Evolutionary conservation across 805 yeast species (phyloP), one percentile per base, ranked within the genome.

Genomic region (Scheffersomyces spartinae): DNA sequence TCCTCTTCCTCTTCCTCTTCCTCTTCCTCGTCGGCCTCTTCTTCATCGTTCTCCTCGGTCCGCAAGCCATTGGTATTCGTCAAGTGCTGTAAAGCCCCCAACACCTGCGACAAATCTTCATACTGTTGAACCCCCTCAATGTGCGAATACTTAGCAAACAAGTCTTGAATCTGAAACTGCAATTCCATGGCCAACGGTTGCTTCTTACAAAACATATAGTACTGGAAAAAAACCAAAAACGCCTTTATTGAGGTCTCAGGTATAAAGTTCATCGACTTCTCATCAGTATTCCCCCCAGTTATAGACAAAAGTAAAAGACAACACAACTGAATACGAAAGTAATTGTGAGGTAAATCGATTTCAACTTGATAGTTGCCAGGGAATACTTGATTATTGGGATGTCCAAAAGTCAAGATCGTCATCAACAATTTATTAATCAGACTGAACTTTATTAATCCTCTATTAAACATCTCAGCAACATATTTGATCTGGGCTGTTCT

Each of bases 301-400:
- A n/a, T n/a, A n/a, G n/a, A n/a, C n/a, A n/a, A n/a, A n/a, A n/a
- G n/a, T n/a, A n/a, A n/a, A n/a, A n/a, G n/a, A n/a, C n/a, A n/a
- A n/a, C n/a, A n/a, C 42, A 85, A 49, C 20, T 71, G 72, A 18
- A 83, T 55, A 30, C 95, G 61, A 48, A 83, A 82, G 42, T 74
- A 81, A 39, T 81, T 74, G 37, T 73, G 67, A 0, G 76, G 74
- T 8, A 52, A 52, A 49, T 85, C 95, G n/a, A 64, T 26, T 10
- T 52, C 64, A 3, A 42, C 20, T 4, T 29, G 35, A 13, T 52
- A 56, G 5, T 65, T 63, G 7, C 42, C 48, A 2, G 93, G 86
- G n/a, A 49, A 38, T 3, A 64, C 64, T 26, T 64, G 64, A 27
- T 70, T 70, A 30, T 61, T 56, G 0, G 66, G 64, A 53, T 81